Percentiles rank a stretch among this genome's conserved stretches.
Conservation (phyloP, 176 grass and related monocot genomes). For the Aegilops longissima region DNA sequence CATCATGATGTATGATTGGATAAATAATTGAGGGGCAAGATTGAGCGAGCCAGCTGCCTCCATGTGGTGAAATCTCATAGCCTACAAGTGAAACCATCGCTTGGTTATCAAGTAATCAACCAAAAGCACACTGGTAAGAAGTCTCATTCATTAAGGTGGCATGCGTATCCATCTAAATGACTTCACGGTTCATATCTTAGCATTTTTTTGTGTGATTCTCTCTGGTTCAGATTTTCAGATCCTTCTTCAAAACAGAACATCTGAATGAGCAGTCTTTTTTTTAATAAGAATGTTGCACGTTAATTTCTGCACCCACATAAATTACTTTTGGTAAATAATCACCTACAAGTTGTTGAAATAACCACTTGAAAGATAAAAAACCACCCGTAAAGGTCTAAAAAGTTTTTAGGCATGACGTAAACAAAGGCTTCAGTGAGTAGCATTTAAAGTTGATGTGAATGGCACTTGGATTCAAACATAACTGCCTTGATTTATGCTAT, state of each 20-base stretch:
- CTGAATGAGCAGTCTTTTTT: not conserved
- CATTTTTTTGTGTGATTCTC: not conserved
- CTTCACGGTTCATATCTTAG: not conserved
- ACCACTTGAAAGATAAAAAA: not conserved
- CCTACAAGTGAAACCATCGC: not conserved
- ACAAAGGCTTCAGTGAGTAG: not conserved
- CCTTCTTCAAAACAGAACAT: not conserved
- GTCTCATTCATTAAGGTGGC: not conserved
- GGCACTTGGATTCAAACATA: not conserved
- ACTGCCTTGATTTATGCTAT: not conserved
- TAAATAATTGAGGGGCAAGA: constrained; percentile 10
- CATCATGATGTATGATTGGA: not conserved
- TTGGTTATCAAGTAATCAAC: not conserved
- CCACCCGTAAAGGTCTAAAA: not conserved
- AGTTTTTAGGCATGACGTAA: not conserved
- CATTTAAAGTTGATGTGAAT: not conserved
- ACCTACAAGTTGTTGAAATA: not conserved
- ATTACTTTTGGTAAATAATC: not conserved
- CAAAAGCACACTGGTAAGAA: constrained; percentile 6
- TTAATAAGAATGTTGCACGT: not conserved
- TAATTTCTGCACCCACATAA: not conserved
- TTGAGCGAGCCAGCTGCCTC: not conserved
- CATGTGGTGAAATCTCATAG: not conserved
- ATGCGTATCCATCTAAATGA: not conserved
- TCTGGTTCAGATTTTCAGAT: not conserved